phyloP scores from a whole-genome alignment of 768 basidiomycete species.

The Mycena polygramma region DNA sequence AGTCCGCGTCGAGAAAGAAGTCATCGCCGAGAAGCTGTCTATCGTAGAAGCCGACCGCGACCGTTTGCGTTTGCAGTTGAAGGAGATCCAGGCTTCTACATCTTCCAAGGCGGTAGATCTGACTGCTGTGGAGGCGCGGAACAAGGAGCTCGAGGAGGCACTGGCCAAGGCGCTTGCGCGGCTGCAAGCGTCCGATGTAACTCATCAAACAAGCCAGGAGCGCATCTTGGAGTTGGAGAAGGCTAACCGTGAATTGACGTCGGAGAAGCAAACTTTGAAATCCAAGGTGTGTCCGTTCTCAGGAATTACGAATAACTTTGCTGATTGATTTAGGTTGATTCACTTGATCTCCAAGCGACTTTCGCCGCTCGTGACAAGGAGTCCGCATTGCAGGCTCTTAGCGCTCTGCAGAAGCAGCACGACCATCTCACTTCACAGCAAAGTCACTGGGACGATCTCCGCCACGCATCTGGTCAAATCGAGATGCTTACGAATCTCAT shows the following conservation, averaged over 20 bases:
- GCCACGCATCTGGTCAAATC: slow-evolving; percentile 78
- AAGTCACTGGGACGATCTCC: slow-evolving; percentile 84
- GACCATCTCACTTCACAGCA: slow-evolving; percentile 73
- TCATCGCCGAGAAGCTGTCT: slow-evolving; percentile 71
- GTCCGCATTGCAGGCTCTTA: slow-evolving; percentile 61
- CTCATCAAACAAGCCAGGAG: slow-evolving; percentile 69
- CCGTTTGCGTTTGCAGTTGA: slow-evolving; percentile 64
- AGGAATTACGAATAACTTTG: slow-evolving; percentile 5
- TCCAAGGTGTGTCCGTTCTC: slow-evolving; percentile 63
- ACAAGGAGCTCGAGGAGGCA: slow-evolving; percentile 77
- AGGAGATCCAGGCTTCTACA: slow-evolving; percentile 62
- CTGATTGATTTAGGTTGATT: slow-evolving; percentile 62
- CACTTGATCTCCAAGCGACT: slow-evolving; percentile 69
- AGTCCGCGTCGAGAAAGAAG: slow-evolving; percentile 86
- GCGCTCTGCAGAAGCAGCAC: slow-evolving; percentile 69
- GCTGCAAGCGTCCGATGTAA: slow-evolving; percentile 80
- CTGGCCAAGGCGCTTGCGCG: slow-evolving; percentile 79
- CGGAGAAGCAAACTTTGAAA: slow-evolving; percentile 70
- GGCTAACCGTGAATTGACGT: slow-evolving; percentile 63
- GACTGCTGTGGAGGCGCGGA: slow-evolving; percentile 62
- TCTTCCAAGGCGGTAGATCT: slow-evolving; percentile 61
- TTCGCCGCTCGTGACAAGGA: slow-evolving; percentile 77
- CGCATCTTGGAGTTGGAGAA: slow-evolving; percentile 75
- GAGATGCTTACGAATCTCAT: slow-evolving; percentile 73
- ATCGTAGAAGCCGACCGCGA: slow-evolving; percentile 78